phyloP scores from a whole-genome alignment of 2,329 filamentous ascomycete species.

The Aspergillus calidoustus region DNA sequence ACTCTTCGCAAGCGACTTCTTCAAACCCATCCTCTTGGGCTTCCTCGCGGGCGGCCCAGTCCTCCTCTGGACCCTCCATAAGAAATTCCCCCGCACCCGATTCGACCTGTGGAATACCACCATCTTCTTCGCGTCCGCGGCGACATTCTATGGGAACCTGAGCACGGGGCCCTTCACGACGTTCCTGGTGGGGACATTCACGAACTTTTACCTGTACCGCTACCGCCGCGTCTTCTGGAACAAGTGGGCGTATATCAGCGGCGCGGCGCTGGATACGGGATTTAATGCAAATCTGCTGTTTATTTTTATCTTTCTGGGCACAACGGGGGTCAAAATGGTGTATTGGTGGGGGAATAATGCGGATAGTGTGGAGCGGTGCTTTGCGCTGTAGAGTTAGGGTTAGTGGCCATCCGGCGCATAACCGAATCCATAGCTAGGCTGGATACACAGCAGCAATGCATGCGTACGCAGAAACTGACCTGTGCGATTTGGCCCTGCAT shows the following conservation, averaged over 20 bases:
- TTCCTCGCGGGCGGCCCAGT: constrained; percentile 39
- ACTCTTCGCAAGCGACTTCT: constrained; percentile 35
- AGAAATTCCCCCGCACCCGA: constrained; percentile 57
- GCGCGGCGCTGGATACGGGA: constrained; percentile 65
- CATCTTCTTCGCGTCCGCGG: constrained; percentile 63
- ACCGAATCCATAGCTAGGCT: no score
- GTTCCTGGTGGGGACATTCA: constrained; percentile 64
- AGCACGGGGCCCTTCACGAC: constrained; percentile 62
- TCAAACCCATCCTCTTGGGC: constrained; percentile 36
- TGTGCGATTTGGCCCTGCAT: no score
- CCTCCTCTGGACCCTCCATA: constrained; percentile 56
- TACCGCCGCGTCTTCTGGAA: constrained; percentile 63
- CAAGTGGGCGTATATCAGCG: constrained; percentile 65
- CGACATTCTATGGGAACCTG: constrained; percentile 65
- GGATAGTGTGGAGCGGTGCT: constrained; percentile 61
- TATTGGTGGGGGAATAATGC: constrained; percentile 67
- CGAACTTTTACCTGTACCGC: constrained; percentile 64
- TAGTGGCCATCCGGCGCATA: no score
- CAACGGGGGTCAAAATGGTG: constrained; percentile 63
- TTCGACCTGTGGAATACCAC: constrained; percentile 65
- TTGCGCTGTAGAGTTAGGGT: constrained; percentile 48
- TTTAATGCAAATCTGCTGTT: constrained; percentile 67
- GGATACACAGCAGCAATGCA: no score
- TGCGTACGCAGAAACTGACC: no score
- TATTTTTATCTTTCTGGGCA: constrained; percentile 64